Percentiles rank a stretch among this genome's conserved stretches.
Evolutionary conservation across 2,329 filamentous ascomycete genomes (phyloP).

Genomic region (Epichloe aotearoae): DNA sequence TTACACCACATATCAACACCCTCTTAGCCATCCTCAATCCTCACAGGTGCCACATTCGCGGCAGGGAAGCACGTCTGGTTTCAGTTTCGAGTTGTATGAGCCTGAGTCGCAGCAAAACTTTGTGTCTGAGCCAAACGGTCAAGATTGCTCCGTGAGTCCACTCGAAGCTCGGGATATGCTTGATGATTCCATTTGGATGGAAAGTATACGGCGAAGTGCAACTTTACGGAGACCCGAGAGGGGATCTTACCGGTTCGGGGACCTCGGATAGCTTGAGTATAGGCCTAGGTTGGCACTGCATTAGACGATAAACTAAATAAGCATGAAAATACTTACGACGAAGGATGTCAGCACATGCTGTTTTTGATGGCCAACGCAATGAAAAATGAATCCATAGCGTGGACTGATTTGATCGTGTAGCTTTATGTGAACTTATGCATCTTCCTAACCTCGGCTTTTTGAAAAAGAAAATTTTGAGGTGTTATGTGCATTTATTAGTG

Average conservation of each 20-base stretch:
- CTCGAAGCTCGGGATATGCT: slow-evolving; percentile 73
- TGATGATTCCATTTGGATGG: slow-evolving; percentile 83
- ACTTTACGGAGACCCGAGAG: slow-evolving; percentile 42
- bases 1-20: slow-evolving; percentile 26
- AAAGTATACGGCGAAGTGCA: slow-evolving; percentile 80
- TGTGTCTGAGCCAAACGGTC: slow-evolving; percentile 36
- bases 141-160: slow-evolving; percentile 57
- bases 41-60: slow-evolving; percentile 26
- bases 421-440: no score
- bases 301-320: no score
- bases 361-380: no score
- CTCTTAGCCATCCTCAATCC: slow-evolving; percentile 40
- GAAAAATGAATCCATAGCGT: no score
- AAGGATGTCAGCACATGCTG: no score
- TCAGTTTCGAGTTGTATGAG: slow-evolving; percentile 46
- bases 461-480: no score
- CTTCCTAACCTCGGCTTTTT: no score
- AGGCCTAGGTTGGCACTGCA: no score
- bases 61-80: slow-evolving; percentile 36
- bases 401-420: no score
- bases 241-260: slow-evolving; percentile 20
- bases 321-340: no score
- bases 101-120: slow-evolving; percentile 18
- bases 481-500: no score
- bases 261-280: slow-evolving; percentile 10